Evolutionary conservation across 2,329 filamentous ascomycete genomes (phyloP).

Genomic region (Camillea tinctor): DNA sequence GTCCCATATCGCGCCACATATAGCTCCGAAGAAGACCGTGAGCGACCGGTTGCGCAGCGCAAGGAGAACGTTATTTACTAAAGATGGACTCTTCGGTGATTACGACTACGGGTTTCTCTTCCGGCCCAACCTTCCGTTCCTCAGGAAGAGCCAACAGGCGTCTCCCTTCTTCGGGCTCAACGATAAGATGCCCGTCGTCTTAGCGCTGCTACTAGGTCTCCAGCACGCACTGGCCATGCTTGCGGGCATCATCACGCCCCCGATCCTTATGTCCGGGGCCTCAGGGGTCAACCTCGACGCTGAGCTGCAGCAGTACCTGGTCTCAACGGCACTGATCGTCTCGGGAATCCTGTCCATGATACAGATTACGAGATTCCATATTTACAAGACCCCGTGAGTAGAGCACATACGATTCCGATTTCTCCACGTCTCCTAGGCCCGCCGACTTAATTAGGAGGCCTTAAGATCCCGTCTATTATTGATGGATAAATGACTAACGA

Average conservation of each 20-base stretch:
- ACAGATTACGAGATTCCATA: slow-evolving; percentile 75
- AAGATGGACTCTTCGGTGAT: slow-evolving; percentile 73
- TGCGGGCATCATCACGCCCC: slow-evolving; percentile 73
- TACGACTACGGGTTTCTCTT: slow-evolving; percentile 94
- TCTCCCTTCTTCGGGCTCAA: slow-evolving; percentile 84
- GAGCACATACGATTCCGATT: not conserved
- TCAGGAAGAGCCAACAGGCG: slow-evolving; percentile 57
- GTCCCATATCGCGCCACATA: slow-evolving; percentile 46
- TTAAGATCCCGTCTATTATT: too few species aligned
- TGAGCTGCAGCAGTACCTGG: slow-evolving; percentile 69
- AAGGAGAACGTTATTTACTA: slow-evolving; percentile 51
- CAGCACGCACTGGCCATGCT: slow-evolving; percentile 80
- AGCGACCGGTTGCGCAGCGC: slow-evolving; percentile 30
- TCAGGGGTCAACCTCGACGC: slow-evolving; percentile 62
- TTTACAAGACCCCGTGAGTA: slow-evolving; percentile 60
- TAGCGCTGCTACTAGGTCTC: slow-evolving; percentile 73
- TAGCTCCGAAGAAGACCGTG: slow-evolving; percentile 33
- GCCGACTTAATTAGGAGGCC: too few species aligned
- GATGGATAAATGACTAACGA: not conserved
- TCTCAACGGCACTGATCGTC: slow-evolving; percentile 76
- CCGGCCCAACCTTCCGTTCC: slow-evolving; percentile 77
- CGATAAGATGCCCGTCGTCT: slow-evolving; percentile 71
- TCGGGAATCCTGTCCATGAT: slow-evolving; percentile 72
- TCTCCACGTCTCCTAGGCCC: not conserved
- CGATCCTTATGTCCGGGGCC: slow-evolving; percentile 65